Evolutionary conservation across 768 basidiomycete genomes (phyloP).

Genomic region (Amanita muscaria): DNA sequence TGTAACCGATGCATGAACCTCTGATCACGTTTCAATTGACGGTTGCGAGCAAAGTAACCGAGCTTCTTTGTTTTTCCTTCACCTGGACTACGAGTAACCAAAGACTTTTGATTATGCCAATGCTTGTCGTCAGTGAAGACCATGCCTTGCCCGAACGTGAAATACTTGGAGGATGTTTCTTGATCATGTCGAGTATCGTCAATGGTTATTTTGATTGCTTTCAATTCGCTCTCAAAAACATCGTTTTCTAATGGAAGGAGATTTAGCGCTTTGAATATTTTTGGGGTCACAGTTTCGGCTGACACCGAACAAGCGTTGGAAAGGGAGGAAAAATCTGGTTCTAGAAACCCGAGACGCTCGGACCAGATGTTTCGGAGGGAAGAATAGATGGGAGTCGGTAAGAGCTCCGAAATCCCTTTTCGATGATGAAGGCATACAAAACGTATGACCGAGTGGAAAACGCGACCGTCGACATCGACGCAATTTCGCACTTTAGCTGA

Average conservation of each 20-base stretch:
- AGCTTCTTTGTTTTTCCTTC: constrained; percentile 23
- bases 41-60: constrained; percentile 2
- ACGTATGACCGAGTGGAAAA: constrained; percentile 39
- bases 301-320: constrained; percentile 8
- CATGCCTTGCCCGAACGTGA: constrained; percentile 31
- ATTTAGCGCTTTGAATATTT: not conserved
- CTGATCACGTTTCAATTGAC: constrained; percentile 29
- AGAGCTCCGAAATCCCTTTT: not conserved
- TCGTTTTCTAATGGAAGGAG: constrained; percentile 31
- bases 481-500: constrained; percentile 15
- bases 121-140: constrained; percentile 44
- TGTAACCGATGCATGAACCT: constrained; percentile 49
- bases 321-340: constrained; percentile 15
- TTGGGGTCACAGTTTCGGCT: not conserved
- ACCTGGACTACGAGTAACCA: constrained; percentile 48
- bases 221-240: constrained; percentile 21
- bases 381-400: not conserved
- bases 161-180: constrained; percentile 12
- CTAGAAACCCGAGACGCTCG: constrained; percentile 10
- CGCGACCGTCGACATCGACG: constrained; percentile 45
- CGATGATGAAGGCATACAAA: constrained; percentile 17
- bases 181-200: constrained; percentile 10
- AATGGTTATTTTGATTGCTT: constrained; percentile 14
- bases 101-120: constrained; percentile 47
- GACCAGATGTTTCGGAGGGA: constrained; percentile 1